These are phyloP conservation scores for Tuber indicum DNA, from an alignment of 495 filamentous ascomycete species.

Conservation along the genomic window DNA sequence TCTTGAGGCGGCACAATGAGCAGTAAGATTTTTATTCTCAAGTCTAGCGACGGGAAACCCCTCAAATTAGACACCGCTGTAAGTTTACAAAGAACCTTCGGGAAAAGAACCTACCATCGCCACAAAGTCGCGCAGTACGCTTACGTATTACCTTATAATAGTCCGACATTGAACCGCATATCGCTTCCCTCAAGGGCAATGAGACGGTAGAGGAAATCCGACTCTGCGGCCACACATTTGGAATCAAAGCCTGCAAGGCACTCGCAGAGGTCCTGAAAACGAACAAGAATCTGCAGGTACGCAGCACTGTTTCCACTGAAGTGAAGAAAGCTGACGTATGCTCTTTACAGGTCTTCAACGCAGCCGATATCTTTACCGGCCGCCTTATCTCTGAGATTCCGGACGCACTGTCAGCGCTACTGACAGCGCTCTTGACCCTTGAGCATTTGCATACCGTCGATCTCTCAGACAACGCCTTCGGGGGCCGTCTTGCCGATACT, in stretches of 20 bases:
- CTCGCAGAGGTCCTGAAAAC: constrained; percentile 71
- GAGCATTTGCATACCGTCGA: constrained; percentile 82
- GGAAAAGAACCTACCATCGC: constrained; percentile 5
- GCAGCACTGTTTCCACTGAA: constrained; percentile 19
- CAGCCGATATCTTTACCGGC: constrained; percentile 95
- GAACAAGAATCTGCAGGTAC: constrained; percentile 69
- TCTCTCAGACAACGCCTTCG: constrained; percentile 96
- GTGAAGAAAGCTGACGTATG: neutral
- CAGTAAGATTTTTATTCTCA: constrained; percentile 72
- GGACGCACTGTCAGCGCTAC: constrained; percentile 72
- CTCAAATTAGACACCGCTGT: constrained; percentile 79
- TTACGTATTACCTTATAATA: constrained; percentile 10
- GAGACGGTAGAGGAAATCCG: constrained; percentile 74
- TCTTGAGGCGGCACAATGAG: constrained; percentile 28
- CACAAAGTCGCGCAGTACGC: neutral
- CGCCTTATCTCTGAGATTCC: constrained; percentile 92
- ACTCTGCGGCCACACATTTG: constrained; percentile 83
- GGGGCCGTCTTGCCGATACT: constrained; percentile 78
- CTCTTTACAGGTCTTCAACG: constrained; percentile 61
- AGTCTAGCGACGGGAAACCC: constrained; percentile 60
- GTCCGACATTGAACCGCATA: constrained; percentile 77
- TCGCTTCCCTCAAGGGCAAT: constrained; percentile 63
- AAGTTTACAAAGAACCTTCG: constrained; percentile 14
- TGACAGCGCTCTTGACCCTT: constrained; percentile 76
- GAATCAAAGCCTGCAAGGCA: constrained; percentile 75